These are phyloP conservation scores for Lignosus rhinocerotis DNA, from an alignment of 1,284 basidiomycete genomes.

Conservation along the genomic window DNA sequence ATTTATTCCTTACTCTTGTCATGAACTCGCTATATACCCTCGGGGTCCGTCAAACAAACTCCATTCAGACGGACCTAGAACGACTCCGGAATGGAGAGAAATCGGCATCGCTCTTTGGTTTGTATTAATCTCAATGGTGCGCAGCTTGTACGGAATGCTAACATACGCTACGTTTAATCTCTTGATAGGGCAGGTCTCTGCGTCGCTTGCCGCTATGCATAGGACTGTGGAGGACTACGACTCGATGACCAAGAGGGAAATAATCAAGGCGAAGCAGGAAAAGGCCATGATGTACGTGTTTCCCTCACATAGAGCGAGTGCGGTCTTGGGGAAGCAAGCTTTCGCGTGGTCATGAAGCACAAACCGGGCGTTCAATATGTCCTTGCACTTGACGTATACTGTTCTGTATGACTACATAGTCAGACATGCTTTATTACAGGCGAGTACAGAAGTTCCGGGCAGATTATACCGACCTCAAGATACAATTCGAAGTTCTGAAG, in stretches of 20 bases:
- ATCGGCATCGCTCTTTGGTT: conserved; percentile 82
- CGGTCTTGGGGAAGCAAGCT: background rate
- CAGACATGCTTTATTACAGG: conserved; percentile 40
- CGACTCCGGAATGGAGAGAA: conserved; percentile 77
- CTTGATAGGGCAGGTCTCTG: conserved; percentile 86
- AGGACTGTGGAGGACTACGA: conserved; percentile 95
- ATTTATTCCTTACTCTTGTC: conserved; percentile 4
- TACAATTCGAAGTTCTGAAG: conserved; percentile 72
- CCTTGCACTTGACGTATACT: too few species aligned
- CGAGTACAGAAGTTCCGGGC: conserved; percentile 81
- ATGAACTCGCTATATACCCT: conserved; percentile 97
- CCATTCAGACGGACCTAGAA: conserved; percentile 85
- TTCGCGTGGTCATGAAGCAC: background rate
- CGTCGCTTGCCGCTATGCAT: conserved; percentile 89
- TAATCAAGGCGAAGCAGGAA: conserved; percentile 91
- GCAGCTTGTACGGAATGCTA: background rate
- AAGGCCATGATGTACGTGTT: conserved; percentile 83
- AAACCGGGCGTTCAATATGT: background rate
- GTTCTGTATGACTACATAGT: too few species aligned
- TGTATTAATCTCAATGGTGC: conserved; percentile 30
- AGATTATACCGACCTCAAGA: conserved; percentile 72
- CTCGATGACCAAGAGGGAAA: conserved; percentile 91
- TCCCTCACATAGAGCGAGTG: background rate
- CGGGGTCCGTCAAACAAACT: conserved; percentile 88
- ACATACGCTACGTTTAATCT: conserved; percentile 9